phyloP scores from a whole-genome alignment of 2,329 filamentous ascomycete species.

The Chaetomiaceae sp. region DNA sequence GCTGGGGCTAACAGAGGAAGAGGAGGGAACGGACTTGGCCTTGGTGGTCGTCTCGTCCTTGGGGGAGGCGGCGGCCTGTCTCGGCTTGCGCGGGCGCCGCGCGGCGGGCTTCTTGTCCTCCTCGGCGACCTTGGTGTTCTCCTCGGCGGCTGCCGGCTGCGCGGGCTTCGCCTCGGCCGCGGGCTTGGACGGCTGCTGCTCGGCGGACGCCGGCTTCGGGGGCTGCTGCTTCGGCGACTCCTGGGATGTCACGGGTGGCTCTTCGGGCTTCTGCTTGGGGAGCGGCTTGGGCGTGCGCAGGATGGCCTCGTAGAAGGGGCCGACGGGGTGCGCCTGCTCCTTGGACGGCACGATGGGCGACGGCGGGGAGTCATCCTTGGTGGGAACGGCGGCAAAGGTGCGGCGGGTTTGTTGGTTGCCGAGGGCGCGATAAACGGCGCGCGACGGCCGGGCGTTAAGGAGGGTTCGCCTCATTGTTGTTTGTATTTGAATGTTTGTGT shows the following conservation, averaged over 20 bases:
- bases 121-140: not conserved
- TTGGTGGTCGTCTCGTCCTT: conserved; percentile 21
- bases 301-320: conserved; percentile 56
- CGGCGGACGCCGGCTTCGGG: conserved; percentile 34
- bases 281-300: conserved; percentile 44
- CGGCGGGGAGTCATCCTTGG: conserved; percentile 24
- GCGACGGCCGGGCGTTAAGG: conserved; percentile 21
- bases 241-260: conserved; percentile 39
- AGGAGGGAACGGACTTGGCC: conserved; percentile 25
- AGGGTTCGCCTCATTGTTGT: conserved; percentile 25
- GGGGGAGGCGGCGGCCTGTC: conserved; percentile 12
- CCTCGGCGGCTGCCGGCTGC: conserved; percentile 9
- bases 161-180: conserved; percentile 17
- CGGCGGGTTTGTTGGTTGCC: conserved; percentile 20
- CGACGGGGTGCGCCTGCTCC: conserved; percentile 48
- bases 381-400: conserved; percentile 24
- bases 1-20: conserved; percentile 15
- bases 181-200: conserved; percentile 19
- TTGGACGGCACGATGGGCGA: conserved; percentile 7
- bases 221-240: conserved; percentile 21
- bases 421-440: conserved; percentile 20
- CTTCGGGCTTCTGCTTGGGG: conserved; percentile 40
- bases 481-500: not conserved
- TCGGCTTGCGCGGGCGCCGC: conserved; percentile 13
- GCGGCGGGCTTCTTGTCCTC: conserved; percentile 9